Evolutionary conservation across 306 rosid genomes (phyloP), one percentile per base, ranked within the genome.

Genomic region (Inga laurina): DNA sequence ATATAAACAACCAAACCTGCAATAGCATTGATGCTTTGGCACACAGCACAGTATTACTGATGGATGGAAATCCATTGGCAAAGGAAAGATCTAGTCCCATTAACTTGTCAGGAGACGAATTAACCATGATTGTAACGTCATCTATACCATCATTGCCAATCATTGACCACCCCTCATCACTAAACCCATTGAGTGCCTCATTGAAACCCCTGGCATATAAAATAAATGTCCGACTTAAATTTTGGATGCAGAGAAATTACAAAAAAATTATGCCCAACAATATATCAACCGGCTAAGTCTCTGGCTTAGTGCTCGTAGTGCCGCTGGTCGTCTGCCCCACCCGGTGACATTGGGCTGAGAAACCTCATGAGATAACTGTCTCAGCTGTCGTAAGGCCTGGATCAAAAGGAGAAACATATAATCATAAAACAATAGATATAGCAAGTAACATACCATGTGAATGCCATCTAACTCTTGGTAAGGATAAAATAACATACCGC

Each of bases 21-120:
- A 94, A 90, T 46, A 94, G 90, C 98, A 94, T 94, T 5, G 98
- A 94, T 78, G 98, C 94, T 89, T 92, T 94, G 77, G 98, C 97
- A 72, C 97, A 91, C 71, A 94, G 83, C 51, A 91, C 90, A 67
- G 95, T 91, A 44, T 88, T 72, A 8, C 76, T 72, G 76, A 72
- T 41, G 15, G 76, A 72, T 12, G 76, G 76, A 72, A 72, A 72
- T 27, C 76, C 76, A 27, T 72, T 72, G n/a, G 76, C 76, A 72
- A 72, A 72, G 35, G 76, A 72, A 72, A 72, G 76, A 72, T 72
- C 76, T 24, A 72, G 32, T 45, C 76, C 76, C 76, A 72, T 72
- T 72, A 81, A 87, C 77, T 90, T 91, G 86, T 88, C 90, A 5
- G 93, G 87, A 57, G 94, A 90, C 24, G 92, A 88, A 83, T 94